Percentiles rank a stretch among this genome's conserved stretches.
phyloP scores from a whole-genome alignment of 345 rosid species.

The Clarkia xantiana region DNA sequence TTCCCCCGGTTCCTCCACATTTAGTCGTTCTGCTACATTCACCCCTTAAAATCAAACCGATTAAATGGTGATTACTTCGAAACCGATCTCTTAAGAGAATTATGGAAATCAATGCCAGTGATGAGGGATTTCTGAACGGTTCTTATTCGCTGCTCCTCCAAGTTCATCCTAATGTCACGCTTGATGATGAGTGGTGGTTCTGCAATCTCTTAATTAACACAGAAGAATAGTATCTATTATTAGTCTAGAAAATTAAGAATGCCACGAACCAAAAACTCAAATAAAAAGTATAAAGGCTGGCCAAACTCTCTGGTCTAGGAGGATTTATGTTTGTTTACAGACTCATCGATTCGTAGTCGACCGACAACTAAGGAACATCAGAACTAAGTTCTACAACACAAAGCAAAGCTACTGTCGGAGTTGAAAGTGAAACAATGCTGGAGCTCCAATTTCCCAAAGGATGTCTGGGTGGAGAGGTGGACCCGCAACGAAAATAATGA shows the following conservation, averaged over 20 bases:
- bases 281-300: too few relatives aligned
- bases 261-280: too few relatives aligned
- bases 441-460: slow-evolving; percentile 41
- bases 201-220: too few relatives aligned
- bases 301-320: too few relatives aligned
- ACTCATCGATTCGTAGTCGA: slow-evolving; percentile 44
- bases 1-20: neutral
- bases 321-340: too few relatives aligned
- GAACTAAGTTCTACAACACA: slow-evolving; percentile 28
- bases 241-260: too few relatives aligned
- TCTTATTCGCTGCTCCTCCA: slow-evolving; percentile 58
- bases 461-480: slow-evolving; percentile 86
- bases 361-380: slow-evolving; percentile 30
- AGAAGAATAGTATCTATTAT: too few relatives aligned
- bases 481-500: slow-evolving; percentile 68
- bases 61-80: slow-evolving; percentile 83
- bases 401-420: slow-evolving; percentile 29
- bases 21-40: neutral
- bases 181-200: too few relatives aligned
- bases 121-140: slow-evolving; percentile 74
- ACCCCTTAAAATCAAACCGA: neutral
- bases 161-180: slow-evolving; percentile 78
- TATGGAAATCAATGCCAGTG: slow-evolving; percentile 76
- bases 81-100: slow-evolving; percentile 67
- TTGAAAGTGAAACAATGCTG: slow-evolving; percentile 34